phyloP scores from a whole-genome alignment of 371 early-diverging fungal genomes.

The Mortierella sp. region DNA sequence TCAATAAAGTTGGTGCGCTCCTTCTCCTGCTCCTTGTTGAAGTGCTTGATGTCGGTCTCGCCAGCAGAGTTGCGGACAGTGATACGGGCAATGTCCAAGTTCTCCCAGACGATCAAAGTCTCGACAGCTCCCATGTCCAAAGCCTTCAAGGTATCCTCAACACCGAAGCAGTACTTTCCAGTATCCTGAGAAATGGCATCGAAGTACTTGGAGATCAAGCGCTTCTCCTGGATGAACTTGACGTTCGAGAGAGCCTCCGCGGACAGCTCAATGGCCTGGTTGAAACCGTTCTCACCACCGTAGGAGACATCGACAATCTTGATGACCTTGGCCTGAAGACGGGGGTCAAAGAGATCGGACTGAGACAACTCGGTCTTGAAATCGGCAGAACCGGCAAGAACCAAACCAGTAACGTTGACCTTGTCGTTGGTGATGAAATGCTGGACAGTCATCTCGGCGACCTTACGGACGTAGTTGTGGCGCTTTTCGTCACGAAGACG shows the following conservation, averaged over 20 bases:
- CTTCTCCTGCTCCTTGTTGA: conserved; percentile 89
- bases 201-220: conserved; percentile 96
- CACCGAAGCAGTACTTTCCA: conserved; percentile 98
- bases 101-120: conserved; percentile 98
- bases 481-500: conserved; percentile 99
- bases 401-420: conserved; percentile 94
- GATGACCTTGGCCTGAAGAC: conserved; percentile 92
- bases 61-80: conserved; percentile 82
- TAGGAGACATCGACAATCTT: conserved; percentile 98
- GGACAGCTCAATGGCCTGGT: conserved; percentile 97
- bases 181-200: conserved; percentile 97
- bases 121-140: conserved; percentile 98
- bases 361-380: conserved; percentile 97
- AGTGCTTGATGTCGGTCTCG: conserved; percentile 76
- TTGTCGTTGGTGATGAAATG: conserved; percentile 95
- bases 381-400: conserved; percentile 99
- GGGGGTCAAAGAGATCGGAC: conserved; percentile 96
- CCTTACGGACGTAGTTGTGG: conserved; percentile 99
- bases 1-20: conserved; percentile 76
- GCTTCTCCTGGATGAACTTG: conserved; percentile 99
- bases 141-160: conserved; percentile 97
- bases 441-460: conserved; percentile 96
- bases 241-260: conserved; percentile 96
- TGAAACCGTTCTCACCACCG: conserved; percentile 99
- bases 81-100: conserved; percentile 84